A percentile compares a stretch with the other conserved stretches of the same genome.
Evolutionary conservation across 345 rosid species (phyloP).

Genomic region (Eucalyptus tenuipes): DNA sequence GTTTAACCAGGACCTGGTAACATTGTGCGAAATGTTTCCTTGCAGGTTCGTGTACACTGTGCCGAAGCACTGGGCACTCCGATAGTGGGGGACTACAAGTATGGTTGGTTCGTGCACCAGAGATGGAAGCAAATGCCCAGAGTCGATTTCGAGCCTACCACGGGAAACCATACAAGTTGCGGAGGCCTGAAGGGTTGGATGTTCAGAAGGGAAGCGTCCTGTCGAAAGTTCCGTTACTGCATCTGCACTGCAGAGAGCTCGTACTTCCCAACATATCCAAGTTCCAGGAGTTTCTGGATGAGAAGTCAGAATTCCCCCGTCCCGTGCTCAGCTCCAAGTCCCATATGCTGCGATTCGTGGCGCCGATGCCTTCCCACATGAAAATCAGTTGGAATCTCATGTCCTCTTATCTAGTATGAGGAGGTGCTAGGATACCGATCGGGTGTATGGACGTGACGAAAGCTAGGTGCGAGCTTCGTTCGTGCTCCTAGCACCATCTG

Average conservation of each 20-base stretch:
- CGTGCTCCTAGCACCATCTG: not conserved
- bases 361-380: slow-evolving; percentile 80
- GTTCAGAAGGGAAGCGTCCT: slow-evolving; percentile 91
- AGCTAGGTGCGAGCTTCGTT: not conserved
- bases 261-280: slow-evolving; percentile 77
- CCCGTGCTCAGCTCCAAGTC: slow-evolving; percentile 18
- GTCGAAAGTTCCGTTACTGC: slow-evolving; percentile 79
- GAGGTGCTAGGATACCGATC: not conserved
- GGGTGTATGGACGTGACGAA: not conserved
- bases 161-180: slow-evolving; percentile 62
- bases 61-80: slow-evolving; percentile 97
- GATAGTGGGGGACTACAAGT: slow-evolving; percentile 81
- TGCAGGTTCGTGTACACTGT: slow-evolving; percentile 86
- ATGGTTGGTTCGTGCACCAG: slow-evolving; percentile 85
- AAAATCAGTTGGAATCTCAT: slow-evolving; percentile 91
- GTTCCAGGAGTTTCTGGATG: slow-evolving; percentile 29
- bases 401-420: slow-evolving; percentile 74
- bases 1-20: not conserved
- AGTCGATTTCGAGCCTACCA: slow-evolving; percentile 52
- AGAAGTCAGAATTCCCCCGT: slow-evolving; percentile 4
- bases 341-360: slow-evolving; percentile 65
- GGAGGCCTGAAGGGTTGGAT: slow-evolving; percentile 74
- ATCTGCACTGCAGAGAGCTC: slow-evolving; percentile 80
- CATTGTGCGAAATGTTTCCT: not conserved
- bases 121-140: slow-evolving; percentile 81